phyloP scores from a whole-genome alignment of 2,329 filamentous ascomycete species.

The Colletotrichum lentis region DNA sequence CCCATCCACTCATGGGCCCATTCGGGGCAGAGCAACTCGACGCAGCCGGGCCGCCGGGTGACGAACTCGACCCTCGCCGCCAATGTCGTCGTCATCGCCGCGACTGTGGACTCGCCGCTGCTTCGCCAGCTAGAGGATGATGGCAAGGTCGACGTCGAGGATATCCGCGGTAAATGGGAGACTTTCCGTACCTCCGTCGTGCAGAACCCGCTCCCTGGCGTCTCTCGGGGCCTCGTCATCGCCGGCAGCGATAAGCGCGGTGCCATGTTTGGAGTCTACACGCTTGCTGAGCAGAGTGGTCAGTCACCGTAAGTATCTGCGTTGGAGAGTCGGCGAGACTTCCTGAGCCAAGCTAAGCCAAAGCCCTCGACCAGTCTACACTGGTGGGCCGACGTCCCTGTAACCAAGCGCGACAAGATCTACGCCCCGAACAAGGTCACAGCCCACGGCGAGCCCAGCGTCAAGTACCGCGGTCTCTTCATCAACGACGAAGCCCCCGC shows the following conservation, averaged over 20 bases:
- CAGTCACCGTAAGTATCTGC: conserved; percentile 56
- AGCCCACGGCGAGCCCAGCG: conserved; percentile 59
- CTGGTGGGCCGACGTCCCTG: conserved; percentile 67
- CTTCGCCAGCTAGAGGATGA: conserved; percentile 37
- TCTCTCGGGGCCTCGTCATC: conserved; percentile 60
- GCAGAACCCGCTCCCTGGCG: conserved; percentile 53
- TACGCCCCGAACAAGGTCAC: conserved; percentile 51
- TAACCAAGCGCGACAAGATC: conserved; percentile 55
- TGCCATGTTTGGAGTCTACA: conserved; percentile 68
- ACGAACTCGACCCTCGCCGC: not conserved
- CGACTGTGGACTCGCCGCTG: conserved; percentile 37
- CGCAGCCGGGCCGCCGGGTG: not conserved
- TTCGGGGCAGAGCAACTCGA: conserved; percentile 1
- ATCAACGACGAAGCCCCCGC: conserved; percentile 62
- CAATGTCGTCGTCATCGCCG: conserved; percentile 21
- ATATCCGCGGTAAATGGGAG: conserved; percentile 60
- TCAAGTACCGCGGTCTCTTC: conserved; percentile 69
- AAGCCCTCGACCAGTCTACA: conserved; percentile 54
- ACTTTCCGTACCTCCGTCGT: conserved; percentile 60
- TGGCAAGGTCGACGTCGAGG: conserved; percentile 40
- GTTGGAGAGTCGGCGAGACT: too few relatives aligned
- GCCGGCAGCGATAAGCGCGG: conserved; percentile 66
- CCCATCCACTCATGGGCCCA: conserved; percentile 5
- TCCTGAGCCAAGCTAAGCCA: not conserved
- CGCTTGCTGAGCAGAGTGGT: conserved; percentile 68